Base-by-base conservation (phyloP, 2,329 filamentous ascomycete species). In the Mollisiaceae sp. region DNA sequence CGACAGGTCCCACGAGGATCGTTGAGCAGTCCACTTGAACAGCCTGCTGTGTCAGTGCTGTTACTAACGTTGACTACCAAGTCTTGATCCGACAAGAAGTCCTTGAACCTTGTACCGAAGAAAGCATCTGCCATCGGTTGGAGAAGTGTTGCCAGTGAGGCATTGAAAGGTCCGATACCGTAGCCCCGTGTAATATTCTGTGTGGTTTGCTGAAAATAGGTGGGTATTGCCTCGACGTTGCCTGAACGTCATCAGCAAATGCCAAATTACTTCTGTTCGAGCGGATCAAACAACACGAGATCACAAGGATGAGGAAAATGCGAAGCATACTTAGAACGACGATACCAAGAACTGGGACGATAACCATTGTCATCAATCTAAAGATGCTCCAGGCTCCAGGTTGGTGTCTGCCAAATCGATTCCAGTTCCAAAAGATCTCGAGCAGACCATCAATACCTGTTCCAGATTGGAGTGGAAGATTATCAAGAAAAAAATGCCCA, bases 311-410 rank as follows among this genome's bases (percentile, higher is more conserved):
- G 11, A 22, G 12, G 14, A 52, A 27, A 20, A 11, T n/a, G 14
- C 18, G n/a, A n/a, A 18, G 15, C 58, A 12, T 60, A 60, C 59
- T 60, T 43, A 60, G 47, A n/a, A 60, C 18, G 15, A 52, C 59
- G 4, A 60, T 60, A 36, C 59, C 59, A 38, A 60, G 41, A 8
- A 39, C 24, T 36, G 59, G 59, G 39, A 60, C 47, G 8, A 60
- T 24, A 2, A 22, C 47, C 59, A 60, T 60, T 8, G 27, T 38
- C 6, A 52, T 2, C 2, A 60, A 24, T 12, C 47, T 60, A 9
- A 60, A 39, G n/a, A 18, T 20, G 15, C 43, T 60, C 59, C 59
- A 60, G 8, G 59, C 59, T 22, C 59, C 39, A 38, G 59, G 59
- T 14, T 59, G 20, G 2, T 45, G 4, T 35, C 57, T 27, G 1